phyloP scores from a whole-genome alignment of 2,329 filamentous ascomycete species.

The Colletotrichum lentis region DNA sequence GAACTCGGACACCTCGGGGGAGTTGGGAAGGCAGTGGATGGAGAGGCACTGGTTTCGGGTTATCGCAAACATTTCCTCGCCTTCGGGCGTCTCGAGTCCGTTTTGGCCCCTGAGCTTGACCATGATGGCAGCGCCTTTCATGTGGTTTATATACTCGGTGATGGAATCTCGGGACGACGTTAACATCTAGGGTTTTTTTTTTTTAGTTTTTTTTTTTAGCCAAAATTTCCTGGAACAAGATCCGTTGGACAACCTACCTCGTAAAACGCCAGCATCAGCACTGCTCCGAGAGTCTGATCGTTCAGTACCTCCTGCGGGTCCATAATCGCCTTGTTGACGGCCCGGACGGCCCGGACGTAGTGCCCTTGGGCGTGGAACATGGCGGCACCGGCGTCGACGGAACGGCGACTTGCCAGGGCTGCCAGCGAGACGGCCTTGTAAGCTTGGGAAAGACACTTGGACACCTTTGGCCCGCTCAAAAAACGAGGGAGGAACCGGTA shows the following conservation, averaged over 20 bases:
- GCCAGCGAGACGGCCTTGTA: constrained; percentile 38
- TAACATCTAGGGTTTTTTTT: constrained; percentile 23
- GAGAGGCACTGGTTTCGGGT: constrained; percentile 40
- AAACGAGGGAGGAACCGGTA: constrained; percentile 37
- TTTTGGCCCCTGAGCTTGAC: constrained; percentile 39
- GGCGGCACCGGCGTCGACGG: constrained; percentile 15
- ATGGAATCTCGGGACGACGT: constrained; percentile 38
- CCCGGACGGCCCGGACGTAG: constrained; percentile 36
- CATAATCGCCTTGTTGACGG: constrained; percentile 38
- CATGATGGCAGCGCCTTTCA: constrained; percentile 41
- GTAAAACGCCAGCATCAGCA: constrained; percentile 38
- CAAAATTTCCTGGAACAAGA: neutral
- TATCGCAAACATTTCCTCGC: constrained; percentile 41
- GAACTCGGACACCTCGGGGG: constrained; percentile 38
- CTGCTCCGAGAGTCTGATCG: constrained; percentile 37
- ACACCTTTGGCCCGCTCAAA: constrained; percentile 30
- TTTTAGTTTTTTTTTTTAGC: constrained; percentile 5
- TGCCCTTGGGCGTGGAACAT: constrained; percentile 36
- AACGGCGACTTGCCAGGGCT: constrained; percentile 30
- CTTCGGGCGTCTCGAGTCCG: constrained; percentile 38
- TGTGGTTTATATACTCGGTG: constrained; percentile 39
- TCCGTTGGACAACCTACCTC: constrained; percentile 12
- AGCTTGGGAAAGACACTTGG: constrained; percentile 36
- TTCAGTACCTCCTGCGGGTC: constrained; percentile 33
- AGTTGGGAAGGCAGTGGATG: constrained; percentile 39